A percentile compares a stretch with the other conserved stretches of the same genome.
phyloP scores from a whole-genome alignment of 805 yeast genomes.

The Starmerella vaccinii region DNA sequence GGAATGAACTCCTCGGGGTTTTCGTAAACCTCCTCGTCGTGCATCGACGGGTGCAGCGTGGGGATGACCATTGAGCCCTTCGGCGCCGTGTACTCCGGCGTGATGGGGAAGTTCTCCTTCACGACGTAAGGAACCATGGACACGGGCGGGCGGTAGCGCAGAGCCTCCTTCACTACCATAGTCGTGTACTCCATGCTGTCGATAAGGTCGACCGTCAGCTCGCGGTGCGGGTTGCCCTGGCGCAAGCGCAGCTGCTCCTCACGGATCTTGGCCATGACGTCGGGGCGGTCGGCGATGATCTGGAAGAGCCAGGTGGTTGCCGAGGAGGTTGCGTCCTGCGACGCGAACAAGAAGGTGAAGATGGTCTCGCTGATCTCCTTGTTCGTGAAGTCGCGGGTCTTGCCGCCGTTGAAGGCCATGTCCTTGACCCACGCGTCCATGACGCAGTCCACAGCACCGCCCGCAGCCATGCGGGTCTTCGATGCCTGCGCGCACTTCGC shows the following conservation, averaged over 20 bases:
- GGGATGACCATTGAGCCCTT: constrained; percentile 97
- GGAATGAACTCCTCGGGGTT: constrained; percentile 92
- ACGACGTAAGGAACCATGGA: constrained; percentile 95
- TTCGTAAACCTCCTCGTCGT: constrained; percentile 93
- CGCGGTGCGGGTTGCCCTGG: constrained; percentile 56
- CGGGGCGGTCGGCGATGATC: constrained; percentile 90
- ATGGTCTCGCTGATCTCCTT: constrained; percentile 92
- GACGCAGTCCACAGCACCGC: constrained; percentile 75
- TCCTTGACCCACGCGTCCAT: constrained; percentile 90
- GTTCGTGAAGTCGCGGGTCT: constrained; percentile 72
- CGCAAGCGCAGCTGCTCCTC: constrained; percentile 84
- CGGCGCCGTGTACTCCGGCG: constrained; percentile 80
- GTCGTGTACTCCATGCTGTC: constrained; percentile 80
- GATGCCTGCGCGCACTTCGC: constrained; percentile 82
- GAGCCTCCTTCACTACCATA: constrained; percentile 82
- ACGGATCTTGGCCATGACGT: constrained; percentile 72
- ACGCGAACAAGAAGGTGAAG: constrained; percentile 92
- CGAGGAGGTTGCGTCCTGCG: constrained; percentile 96
- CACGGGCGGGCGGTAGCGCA: constrained; percentile 95
- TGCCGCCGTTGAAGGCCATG: constrained; percentile 60
- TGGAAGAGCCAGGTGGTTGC: constrained; percentile 98
- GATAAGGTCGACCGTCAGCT: constrained; percentile 59
- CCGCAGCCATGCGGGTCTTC: constrained; percentile 63
- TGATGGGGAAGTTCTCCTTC: constrained; percentile 74
- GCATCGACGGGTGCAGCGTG: constrained; percentile 87